Evolutionary conservation across 371 early-diverging fungal species (phyloP).

Genomic region (Blastocladiella emersonii): DNA sequence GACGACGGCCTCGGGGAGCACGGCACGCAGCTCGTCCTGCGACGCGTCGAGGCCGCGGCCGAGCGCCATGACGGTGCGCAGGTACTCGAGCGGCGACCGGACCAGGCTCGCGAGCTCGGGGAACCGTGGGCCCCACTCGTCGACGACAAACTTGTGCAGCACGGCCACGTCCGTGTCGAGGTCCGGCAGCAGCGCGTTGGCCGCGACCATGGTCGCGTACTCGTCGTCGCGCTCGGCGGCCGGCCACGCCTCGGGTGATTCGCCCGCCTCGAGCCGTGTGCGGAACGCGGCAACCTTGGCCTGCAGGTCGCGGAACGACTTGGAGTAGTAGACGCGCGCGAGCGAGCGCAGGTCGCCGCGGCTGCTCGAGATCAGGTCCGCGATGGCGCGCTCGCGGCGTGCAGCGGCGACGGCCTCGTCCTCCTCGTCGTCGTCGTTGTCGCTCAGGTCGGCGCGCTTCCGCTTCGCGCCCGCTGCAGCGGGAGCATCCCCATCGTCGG

Average conservation of each 20-base stretch:
- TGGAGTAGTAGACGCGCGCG: slow-evolving; percentile 16
- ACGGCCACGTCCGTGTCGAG: slow-evolving; percentile 75
- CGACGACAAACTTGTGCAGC: slow-evolving; percentile 80
- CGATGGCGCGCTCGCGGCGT: slow-evolving; percentile 14
- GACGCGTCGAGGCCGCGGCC: slow-evolving; percentile 36
- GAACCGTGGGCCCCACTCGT: slow-evolving; percentile 75
- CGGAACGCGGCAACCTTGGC: background rate
- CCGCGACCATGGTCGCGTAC: slow-evolving; percentile 70
- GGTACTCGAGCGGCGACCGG: slow-evolving; percentile 74
- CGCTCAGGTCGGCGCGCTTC: slow-evolving; percentile 22
- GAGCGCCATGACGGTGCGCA: slow-evolving; percentile 70
- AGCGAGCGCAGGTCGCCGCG: slow-evolving; percentile 12
- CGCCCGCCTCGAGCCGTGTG: background rate
- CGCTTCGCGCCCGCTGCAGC: slow-evolving; percentile 9
- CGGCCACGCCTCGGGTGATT: slow-evolving; percentile 12
- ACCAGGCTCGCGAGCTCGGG: slow-evolving; percentile 84
- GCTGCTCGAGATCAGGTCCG: slow-evolving; percentile 13
- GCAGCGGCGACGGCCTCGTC: slow-evolving; percentile 4
- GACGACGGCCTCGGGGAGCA: background rate
- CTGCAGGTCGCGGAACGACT: slow-evolving; percentile 2
- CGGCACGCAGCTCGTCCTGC: background rate
- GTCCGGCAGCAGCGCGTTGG: slow-evolving; percentile 70
- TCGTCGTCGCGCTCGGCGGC: slow-evolving; percentile 50
- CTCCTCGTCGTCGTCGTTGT: slow-evolving; percentile 19
- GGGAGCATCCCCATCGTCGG: slow-evolving; percentile 10